A percentile compares a stretch with the other conserved stretches of the same genome.
phyloP scores from a whole-genome alignment of 2,329 filamentous ascomycete species.

The Ambrosiella cleistominuta region DNA sequence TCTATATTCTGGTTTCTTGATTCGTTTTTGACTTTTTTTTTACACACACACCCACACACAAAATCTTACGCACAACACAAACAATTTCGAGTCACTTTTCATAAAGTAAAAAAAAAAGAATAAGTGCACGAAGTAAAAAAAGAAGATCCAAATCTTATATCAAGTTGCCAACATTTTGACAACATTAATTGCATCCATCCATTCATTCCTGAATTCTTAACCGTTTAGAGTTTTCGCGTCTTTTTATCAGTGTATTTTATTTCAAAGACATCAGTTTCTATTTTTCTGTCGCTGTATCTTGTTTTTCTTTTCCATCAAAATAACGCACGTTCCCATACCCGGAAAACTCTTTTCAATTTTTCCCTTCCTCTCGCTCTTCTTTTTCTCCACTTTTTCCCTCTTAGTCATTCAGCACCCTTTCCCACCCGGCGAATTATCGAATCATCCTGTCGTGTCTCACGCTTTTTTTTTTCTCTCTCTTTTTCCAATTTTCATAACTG shows the following conservation, averaged over 20 bases:
- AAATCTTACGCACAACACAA: no score
- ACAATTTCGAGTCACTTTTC: no score
- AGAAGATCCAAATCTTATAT: neutral
- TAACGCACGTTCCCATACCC: neutral
- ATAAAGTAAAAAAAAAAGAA: no score
- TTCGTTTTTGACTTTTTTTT: neutral
- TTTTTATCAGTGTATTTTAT: neutral
- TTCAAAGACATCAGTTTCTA: no score
- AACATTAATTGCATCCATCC: neutral
- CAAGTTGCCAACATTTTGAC: neutral
- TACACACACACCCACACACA: neutral
- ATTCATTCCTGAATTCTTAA: neutral
- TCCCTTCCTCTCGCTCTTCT: neutral
- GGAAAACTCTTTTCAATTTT: neutral
- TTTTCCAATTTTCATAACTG: neutral
- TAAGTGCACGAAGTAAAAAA: neutral
- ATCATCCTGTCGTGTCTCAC: neutral
- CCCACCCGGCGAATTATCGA: neutral
- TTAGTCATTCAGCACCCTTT: neutral
- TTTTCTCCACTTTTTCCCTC: neutral
- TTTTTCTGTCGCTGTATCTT: no score
- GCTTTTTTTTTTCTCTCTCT: neutral
- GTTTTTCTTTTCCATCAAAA: neutral
- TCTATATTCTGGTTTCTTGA: neutral
- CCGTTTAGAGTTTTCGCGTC: neutral